Conservation (phyloP, 2,329 filamentous ascomycete species). For the Thermomyces lanuginosus region DNA sequence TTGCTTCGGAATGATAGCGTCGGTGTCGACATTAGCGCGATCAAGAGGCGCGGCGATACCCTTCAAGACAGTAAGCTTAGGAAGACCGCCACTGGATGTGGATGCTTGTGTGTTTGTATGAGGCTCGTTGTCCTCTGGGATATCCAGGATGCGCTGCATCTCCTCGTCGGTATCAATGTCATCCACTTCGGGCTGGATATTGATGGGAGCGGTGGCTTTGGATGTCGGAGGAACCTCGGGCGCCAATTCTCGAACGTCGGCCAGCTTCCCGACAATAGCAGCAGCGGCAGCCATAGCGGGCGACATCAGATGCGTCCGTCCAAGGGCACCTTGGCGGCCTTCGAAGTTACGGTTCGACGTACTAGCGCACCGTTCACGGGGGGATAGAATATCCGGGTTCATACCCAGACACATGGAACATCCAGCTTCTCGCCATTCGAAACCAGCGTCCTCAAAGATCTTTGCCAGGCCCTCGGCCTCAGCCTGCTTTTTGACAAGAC, state of each 20-base stretch:
- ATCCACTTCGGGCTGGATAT: conserved; percentile 44
- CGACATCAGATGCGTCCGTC: conserved; percentile 89
- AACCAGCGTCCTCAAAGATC: conserved; percentile 80
- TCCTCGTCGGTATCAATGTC: conserved; percentile 46
- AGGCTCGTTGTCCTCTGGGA: conserved; percentile 45
- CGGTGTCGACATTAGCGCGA: conserved; percentile 87
- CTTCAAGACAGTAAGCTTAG: conserved; percentile 68
- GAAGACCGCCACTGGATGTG: conserved; percentile 46
- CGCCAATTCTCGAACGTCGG: conserved; percentile 72
- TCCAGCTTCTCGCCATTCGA: conserved; percentile 95
- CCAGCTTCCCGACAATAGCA: conserved; percentile 74
- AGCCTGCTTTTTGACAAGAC: conserved; percentile 80
- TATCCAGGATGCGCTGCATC: conserved; percentile 46
- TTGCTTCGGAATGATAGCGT: conserved; percentile 97
- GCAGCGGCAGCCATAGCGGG: conserved; percentile 92
- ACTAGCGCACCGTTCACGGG: conserved; percentile 81
- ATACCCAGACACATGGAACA: conserved; percentile 99
- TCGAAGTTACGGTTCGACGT: conserved; percentile 98
- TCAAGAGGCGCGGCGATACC: conserved; percentile 80
- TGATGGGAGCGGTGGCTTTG: conserved; percentile 41
- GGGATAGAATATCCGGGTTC: conserved; percentile 94
- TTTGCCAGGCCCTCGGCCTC: conserved; percentile 85
- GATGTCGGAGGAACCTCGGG: conserved; percentile 28
- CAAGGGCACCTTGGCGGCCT: conserved; percentile 79
- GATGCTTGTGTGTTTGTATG: conserved; percentile 44